Evolutionary conservation across 441 rosid species (phyloP), one percentile per base, ranked within the genome.

Genomic region (Geranium incanum): DNA sequence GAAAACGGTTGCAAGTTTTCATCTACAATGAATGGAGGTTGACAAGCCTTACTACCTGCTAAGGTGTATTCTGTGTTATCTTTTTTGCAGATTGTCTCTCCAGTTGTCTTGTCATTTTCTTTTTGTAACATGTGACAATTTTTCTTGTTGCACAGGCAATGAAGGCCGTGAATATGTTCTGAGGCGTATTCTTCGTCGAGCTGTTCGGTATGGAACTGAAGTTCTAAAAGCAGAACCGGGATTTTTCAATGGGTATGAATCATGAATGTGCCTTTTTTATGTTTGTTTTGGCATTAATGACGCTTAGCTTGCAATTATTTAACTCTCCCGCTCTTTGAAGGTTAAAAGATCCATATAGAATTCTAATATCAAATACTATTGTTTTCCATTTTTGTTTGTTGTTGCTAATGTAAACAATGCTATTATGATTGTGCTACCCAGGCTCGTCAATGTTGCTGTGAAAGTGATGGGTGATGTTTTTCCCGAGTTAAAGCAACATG

Each of bases 141-240:
- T 65, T 50, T 5, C 70, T 73, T 81, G 71, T 67, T 66, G 62
- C 73, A 62, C 69, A 92, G 99, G 99, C 81, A 95, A 91, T 76
- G 98, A 95, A 76, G 97, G 97, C 11, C 98, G 99, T 69, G 98
- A 93, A 77, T 93, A 95, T 78, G 99, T 93, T 74, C 81, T 95
- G 38, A 84, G 99, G 76, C 96, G 98, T 62, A 95, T 95, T 79
- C 97, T 95, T 75, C 99, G 99, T 66, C 95, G 98, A 79, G 99
- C 98, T 68, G 96, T 95, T 72, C 95, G 99, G 39, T 93, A 91
- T 76, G 97, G 99, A 36, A 88, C 84, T 59, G 97, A 95, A 85
- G 95, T 91, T 77, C 81, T 95, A 6, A 91, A 88, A 79, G 98
- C 97, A 18, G 86, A 80, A 71, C 94, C 88, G 81, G 99, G 99